phyloP scores from a whole-genome alignment of 805 yeast species.

The Suhomyces canberraensis region DNA sequence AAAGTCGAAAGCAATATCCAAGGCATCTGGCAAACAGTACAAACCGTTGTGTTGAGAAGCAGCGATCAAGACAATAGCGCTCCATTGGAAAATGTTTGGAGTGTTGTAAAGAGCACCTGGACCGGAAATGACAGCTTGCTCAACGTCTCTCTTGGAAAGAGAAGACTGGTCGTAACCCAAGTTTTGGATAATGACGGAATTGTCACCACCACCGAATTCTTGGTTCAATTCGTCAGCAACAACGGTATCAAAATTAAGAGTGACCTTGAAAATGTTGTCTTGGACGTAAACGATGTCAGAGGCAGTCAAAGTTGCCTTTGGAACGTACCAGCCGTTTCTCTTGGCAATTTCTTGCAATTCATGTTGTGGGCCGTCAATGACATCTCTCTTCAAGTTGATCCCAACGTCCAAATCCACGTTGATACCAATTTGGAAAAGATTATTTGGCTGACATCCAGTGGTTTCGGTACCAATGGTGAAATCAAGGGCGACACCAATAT shows the following conservation, averaged over 20 bases:
- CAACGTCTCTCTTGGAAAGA: constrained; percentile 4
- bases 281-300: constrained; percentile 14
- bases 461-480: constrained; percentile 7
- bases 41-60: constrained; percentile 11
- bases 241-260: constrained; percentile 17
- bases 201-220: constrained; percentile 7
- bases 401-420: constrained; percentile 11
- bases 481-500: constrained; percentile 9
- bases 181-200: constrained; percentile 7
- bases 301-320: constrained; percentile 16
- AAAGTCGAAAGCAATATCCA: constrained; percentile 15
- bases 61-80: constrained; percentile 14
- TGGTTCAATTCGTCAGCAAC: constrained; percentile 12
- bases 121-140: constrained; percentile 11
- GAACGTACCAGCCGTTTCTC: constrained; percentile 10
- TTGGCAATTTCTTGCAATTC: constrained; percentile 3
- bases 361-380: neutral
- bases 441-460: constrained; percentile 6
- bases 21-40: constrained; percentile 16
- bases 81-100: constrained; percentile 16
- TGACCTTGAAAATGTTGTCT: constrained; percentile 18
- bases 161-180: constrained; percentile 11
- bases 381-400: constrained; percentile 10
- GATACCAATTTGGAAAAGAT: constrained; percentile 10
- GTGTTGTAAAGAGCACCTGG: constrained; percentile 6